These are phyloP conservation scores for Dionaea muscipula DNA, from an alignment of 179 eudicot genomes.

Conservation along the genomic window DNA sequence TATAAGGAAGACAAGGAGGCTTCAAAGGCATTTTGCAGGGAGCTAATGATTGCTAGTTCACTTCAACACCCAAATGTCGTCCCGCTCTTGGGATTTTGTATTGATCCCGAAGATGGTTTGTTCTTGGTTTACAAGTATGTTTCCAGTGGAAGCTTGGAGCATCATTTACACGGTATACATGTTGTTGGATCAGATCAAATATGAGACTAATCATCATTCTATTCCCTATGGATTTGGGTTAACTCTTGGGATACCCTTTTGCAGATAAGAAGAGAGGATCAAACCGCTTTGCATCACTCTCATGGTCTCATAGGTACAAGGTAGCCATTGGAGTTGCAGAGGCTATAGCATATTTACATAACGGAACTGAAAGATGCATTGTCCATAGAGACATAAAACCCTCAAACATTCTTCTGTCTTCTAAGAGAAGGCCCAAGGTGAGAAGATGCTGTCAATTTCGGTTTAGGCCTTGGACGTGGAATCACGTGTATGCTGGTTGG, in stretches of 20 bases:
- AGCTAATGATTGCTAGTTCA: conserved; percentile 89
- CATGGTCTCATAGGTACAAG: conserved; percentile 81
- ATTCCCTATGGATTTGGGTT: not conserved
- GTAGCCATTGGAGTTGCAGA: conserved; percentile 84
- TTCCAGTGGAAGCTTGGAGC: conserved; percentile 91
- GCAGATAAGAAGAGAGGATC: conserved; percentile 54
- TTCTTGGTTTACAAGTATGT: conserved; percentile 88
- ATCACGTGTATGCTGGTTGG: not conserved
- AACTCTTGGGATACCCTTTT: conserved; percentile 3
- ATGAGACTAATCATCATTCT: not conserved
- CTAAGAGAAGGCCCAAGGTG: conserved; percentile 78
- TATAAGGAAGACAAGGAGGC: conserved; percentile 83
- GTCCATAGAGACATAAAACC: conserved; percentile 98
- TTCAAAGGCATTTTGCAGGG: conserved; percentile 89
- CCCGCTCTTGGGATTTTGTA: conserved; percentile 87
- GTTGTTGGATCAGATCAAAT: not conserved
- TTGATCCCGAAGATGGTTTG: conserved; percentile 78
- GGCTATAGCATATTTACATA: conserved; percentile 70
- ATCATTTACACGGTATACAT: conserved; percentile 65
- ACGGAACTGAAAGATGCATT: conserved; percentile 79
- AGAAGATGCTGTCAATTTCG: conserved; percentile 1
- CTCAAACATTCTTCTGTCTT: conserved; percentile 82
- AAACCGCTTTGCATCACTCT: conserved; percentile 64
- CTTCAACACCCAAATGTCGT: conserved; percentile 69
- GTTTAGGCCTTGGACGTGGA: not conserved